Evolutionary conservation across 441 rosid genomes (phyloP), one percentile per base, ranked within the genome.

Genomic region (Jatropha podagrica): DNA sequence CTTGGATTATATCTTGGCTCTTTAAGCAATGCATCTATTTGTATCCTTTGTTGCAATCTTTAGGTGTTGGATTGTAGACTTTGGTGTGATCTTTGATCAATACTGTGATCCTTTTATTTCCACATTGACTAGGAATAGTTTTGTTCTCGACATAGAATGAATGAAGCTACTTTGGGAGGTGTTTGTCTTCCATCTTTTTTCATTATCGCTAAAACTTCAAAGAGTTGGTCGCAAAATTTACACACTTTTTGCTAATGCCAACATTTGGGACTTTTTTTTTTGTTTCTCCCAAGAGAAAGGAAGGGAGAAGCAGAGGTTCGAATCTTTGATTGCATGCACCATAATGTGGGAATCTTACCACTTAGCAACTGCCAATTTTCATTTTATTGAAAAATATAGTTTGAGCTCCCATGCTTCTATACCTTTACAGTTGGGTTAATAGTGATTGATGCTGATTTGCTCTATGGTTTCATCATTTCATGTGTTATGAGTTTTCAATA

Each of bases 21-120:
- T 68, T 59, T 37, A 13, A 18, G 54, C 66, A 49, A 26, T 54
- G 76, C 44, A 18, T 75, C 68, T 42, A 20, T 37, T 11, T 54
- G 52, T 51, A 56, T 20, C 18, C n/a, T 44, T 62, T 54, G 26
- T 32, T 14, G 40, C 61, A 4, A 15, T 51, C 49, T 32, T 62
- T 18, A 70, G 72, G 68, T 44, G 52, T 20, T 59, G n/a, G 49
- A 68, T 38, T 59, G 26, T 58, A 11, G 56, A 59, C 61, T 6
- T 44, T 32, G 56, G 20, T 71, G 49, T 63, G 59, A 72, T 49
- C 68, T 58, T 7, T 4, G 12, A 20, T 59, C 13, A 37, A 15
- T 0, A 52, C 27, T 55, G 23, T 0, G 23, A 6, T 42, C 20
- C 8, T 12, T 58, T 58, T 63, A 26, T 66, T 42, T 8, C 26